A percentile compares a stretch with the other conserved stretches of the same genome.
Evolutionary conservation across 1,139 yeast genomes (phyloP).

Genomic region (Magnusiomyces ingens): DNA sequence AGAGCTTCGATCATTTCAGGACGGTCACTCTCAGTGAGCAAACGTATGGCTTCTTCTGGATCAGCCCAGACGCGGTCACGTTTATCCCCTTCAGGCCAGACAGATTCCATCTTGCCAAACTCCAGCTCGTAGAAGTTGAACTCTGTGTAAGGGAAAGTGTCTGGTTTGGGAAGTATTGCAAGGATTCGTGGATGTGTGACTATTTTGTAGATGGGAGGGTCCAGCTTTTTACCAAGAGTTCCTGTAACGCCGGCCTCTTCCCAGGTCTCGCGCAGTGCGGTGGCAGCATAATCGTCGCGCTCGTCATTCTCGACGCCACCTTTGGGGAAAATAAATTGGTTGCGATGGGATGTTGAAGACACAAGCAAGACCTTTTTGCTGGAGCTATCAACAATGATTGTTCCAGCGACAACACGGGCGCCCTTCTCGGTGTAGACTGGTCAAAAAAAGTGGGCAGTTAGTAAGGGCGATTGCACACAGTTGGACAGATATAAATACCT

Average conservation of each 20-base stretch:
- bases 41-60: conserved; percentile 64
- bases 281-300: conserved; percentile 39
- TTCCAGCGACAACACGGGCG: conserved; percentile 87
- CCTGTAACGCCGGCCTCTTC: conserved; percentile 94
- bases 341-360: conserved; percentile 58
- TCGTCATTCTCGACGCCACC: conserved; percentile 95
- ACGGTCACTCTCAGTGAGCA: conserved; percentile 52
- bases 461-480: not conserved
- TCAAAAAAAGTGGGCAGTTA: not conserved
- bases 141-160: conserved; percentile 58
- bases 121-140: conserved; percentile 78
- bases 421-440: conserved; percentile 51
- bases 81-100: conserved; percentile 66
- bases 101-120: conserved; percentile 47
- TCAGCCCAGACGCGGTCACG: conserved; percentile 72
- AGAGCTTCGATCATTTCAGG: conserved; percentile 66
- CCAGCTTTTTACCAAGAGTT: conserved; percentile 46
- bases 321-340: conserved; percentile 84
- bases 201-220: conserved; percentile 40
- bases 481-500: conserved; percentile 20
- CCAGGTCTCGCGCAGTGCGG: conserved; percentile 88
- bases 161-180: conserved; percentile 23
- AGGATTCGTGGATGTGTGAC: conserved; percentile 67
- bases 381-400: conserved; percentile 59
- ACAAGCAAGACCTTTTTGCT: conserved; percentile 66